Evolutionary conservation across 2,329 filamentous ascomycete species (phyloP), one percentile per base, ranked within the genome.

Genomic region (Penicillium olsonii): DNA sequence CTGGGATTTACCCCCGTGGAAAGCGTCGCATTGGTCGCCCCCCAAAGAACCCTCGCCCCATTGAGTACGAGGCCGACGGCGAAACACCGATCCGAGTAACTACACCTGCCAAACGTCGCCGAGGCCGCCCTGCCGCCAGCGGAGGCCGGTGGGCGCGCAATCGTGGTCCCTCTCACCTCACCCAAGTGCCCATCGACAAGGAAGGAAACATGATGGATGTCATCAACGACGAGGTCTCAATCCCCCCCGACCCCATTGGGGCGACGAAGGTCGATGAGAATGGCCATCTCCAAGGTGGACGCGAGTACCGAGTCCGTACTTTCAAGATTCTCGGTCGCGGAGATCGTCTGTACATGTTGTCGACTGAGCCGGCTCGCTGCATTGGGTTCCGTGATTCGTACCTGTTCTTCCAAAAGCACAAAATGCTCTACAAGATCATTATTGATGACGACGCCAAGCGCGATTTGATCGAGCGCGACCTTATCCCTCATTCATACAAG

Each of bases 401-500:
- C 67, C 83, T 99, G 20, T 96, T 99, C 80, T 99, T 99, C 78
- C 95, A 94, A 56, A 99, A 97, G 74, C 94, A 99, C 73, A 88
- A 89, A 68, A 87, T 91, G 64, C 86, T 99, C 12, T 94, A 91
- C 82, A 99, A 99, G 77, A 96, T 99, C 65, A 96, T 99, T 63
- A 90, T 97, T 48, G 91, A 92, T 62, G 94, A 99, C 58, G 87
- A 94, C n/a, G 92, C 95, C 73, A 99, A 99, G 77, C 85, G 87
- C 53, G 92, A 97, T 71, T 83, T 99, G 76, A 99, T 99, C 66
- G 90, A 95, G 60, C 85, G 94, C 53, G 88, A 95, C 5, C 87
- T 99, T 66, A 96, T 99, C 56, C 94, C 94, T 1, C 94, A 96
- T 76, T 96, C 91, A 22, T 99, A 99, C 84, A 99, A 97, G 72